Evolutionary conservation across 2,329 filamentous ascomycete species (phyloP), one percentile per base, ranked within the genome.

Genomic region (Trichoderma semiorbis): DNA sequence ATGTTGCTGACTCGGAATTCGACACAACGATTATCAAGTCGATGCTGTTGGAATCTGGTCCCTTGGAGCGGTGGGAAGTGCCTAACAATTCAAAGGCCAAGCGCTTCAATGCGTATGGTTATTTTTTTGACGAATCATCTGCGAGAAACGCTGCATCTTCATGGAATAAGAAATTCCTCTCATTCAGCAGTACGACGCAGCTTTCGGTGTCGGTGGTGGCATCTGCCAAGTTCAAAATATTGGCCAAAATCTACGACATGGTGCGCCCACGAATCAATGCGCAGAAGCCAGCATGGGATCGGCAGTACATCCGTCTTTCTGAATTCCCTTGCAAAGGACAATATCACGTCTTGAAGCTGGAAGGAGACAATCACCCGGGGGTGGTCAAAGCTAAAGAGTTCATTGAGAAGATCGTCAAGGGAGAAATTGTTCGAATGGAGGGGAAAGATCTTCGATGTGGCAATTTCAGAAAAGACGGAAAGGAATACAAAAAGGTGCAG

Each of bases 171-270:
- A 77, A 26, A 7, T 66, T 62, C 3, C 53, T 85, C 7, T 73
- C 78, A 0, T 81, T 83, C 14, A 74, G 79, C 1, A 70, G 72
- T 5, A 74, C 64, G 0, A 79, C 76, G 0, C 83, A 78, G 36
- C 75, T 86, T 1, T 82, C 80, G 2, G 76, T 83, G 1, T 76
- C 77, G n/a, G 75, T 81, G 7, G 74, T 85, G 3, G 77, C 79
- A 16, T 79, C 80, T 0, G 79, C 79, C 14, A 81, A 79, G 60
- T 80, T 84, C 72, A 84, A 83, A 63, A 76, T 85, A n/a, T 72
- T 75, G 2, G 75, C 67, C 2, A 72, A 73, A 1, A 77, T 85
- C 5, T 83, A 81, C 69, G 61, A 74, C 1, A 80, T 78, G 8
- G 73, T 82, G 2, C 74, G 79, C 61, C 36, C 28, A 2, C 76